Evolutionary conservation across 345 rosid genomes (phyloP).

Genomic region (Camelina neglecta): DNA sequence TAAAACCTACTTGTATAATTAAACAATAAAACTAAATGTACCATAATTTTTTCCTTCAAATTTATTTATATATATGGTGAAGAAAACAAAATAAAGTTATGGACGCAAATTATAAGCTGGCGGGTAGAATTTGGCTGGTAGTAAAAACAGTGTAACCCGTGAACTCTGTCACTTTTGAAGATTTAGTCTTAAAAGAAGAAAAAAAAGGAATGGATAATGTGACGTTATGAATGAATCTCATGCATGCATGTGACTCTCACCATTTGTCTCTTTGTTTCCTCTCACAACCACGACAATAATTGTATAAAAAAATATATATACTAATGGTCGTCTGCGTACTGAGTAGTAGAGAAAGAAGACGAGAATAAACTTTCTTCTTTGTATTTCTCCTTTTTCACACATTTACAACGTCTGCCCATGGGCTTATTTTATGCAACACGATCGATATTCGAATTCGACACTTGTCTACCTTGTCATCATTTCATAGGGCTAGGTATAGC

Average conservation of each 20-base stretch:
- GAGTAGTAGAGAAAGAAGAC: slow-evolving; percentile 13
- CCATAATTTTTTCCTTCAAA: not conserved
- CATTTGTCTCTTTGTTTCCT: slow-evolving; percentile 14
- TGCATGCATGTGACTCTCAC: slow-evolving; percentile 44
- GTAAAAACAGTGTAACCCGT: slow-evolving; percentile 42
- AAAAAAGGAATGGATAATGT: slow-evolving; percentile 28
- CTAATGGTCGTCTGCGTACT: not conserved
- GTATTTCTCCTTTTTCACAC: not conserved
- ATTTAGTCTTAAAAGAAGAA: not conserved
- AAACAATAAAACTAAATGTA: not conserved
- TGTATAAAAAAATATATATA: not conserved
- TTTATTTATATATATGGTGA: not conserved
- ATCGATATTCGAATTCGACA: not conserved
- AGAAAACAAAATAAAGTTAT: slow-evolving; percentile 23
- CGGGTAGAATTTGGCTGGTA: slow-evolving; percentile 39
- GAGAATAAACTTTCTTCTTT: slow-evolving; percentile 12
- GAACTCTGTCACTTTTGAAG: slow-evolving; percentile 27
- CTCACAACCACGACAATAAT: not conserved
- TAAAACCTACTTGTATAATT: not conserved
- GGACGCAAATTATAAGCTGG: slow-evolving; percentile 23
- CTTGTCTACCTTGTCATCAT: not conserved
- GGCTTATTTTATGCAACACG: not conserved
- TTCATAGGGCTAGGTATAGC: not conserved
- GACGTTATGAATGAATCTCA: slow-evolving; percentile 27
- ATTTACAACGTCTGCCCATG: not conserved